Evolutionary conservation across 2,329 filamentous ascomycete species (phyloP).

Genomic region (Dothideomycetidae sp.): DNA sequence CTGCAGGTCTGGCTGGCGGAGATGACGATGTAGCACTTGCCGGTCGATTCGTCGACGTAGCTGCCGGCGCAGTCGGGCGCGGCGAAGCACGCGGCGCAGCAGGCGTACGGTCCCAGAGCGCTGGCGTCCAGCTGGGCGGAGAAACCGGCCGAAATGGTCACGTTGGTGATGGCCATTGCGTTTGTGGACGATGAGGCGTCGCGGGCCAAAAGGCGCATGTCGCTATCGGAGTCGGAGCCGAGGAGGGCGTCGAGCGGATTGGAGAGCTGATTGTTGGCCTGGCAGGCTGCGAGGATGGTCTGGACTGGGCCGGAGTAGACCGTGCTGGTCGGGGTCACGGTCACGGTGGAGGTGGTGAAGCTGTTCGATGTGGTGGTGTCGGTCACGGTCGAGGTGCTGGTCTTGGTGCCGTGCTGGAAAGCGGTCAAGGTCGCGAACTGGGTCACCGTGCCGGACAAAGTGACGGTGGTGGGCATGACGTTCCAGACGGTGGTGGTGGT

Average conservation of each 20-base stretch:
- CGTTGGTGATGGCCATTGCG: background rate
- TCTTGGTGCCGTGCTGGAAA: background rate
- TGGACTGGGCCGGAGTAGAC: background rate
- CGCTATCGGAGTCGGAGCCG: background rate
- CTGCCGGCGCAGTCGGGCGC: background rate
- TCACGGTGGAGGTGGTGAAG: background rate
- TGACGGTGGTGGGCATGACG: background rate
- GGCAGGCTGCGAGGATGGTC: slow-evolving; percentile 3
- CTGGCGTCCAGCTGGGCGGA: background rate
- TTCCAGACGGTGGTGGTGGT: background rate
- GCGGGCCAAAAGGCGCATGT: background rate
- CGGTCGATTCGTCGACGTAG: background rate
- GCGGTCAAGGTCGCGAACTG: background rate
- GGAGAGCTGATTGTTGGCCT: slow-evolving; percentile 5
- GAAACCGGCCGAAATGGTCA: background rate
- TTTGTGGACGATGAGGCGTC: background rate
- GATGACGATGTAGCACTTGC: background rate
- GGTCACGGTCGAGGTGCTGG: slow-evolving; percentile 1
- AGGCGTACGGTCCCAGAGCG: background rate
- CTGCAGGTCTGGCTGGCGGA: background rate
- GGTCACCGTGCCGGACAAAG: background rate
- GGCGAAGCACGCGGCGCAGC: background rate
- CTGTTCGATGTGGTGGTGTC: background rate
- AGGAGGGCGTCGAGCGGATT: slow-evolving; percentile 1
- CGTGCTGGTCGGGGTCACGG: slow-evolving; percentile 5